Evolutionary conservation across 139 green algal genomes (phyloP).

Genomic region (Closterium sp.): DNA sequence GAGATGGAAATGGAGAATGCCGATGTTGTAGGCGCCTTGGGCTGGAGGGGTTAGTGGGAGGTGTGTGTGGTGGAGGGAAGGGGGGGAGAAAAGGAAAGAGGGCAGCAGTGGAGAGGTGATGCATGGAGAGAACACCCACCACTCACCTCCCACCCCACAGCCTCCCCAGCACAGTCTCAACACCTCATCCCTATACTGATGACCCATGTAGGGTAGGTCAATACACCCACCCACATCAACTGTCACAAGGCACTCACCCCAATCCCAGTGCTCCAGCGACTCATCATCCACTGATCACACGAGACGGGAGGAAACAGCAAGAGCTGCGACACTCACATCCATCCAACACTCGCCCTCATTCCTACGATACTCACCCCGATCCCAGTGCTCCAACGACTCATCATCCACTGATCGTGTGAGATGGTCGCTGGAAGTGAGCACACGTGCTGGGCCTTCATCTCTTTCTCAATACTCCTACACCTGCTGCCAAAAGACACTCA

Average conservation of each 20-base stretch:
- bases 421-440: slow-evolving; percentile 81
- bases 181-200: neutral
- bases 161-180: neutral
- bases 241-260: neutral
- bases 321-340: neutral
- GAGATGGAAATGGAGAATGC: neutral
- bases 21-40: neutral
- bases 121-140: too few species aligned
- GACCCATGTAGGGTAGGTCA: too few species aligned
- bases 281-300: neutral
- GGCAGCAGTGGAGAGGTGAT: too few species aligned
- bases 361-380: neutral
- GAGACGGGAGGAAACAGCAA: neutral
- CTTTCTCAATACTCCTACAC: neutral
- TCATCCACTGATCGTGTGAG: slow-evolving; percentile 38
- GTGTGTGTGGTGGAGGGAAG: neutral
- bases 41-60: neutral
- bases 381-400: neutral
- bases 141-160: too few species aligned
- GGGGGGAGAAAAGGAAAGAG: too few species aligned
- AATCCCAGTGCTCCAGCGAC: neutral
- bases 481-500: too few species aligned
- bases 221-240: slow-evolving; percentile 63
- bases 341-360: neutral
- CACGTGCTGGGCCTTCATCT: slow-evolving; percentile 61